Evolutionary conservation across 257 asterid species (phyloP), one percentile per base, ranked within the genome.

Genomic region (Solanum microdontum): DNA sequence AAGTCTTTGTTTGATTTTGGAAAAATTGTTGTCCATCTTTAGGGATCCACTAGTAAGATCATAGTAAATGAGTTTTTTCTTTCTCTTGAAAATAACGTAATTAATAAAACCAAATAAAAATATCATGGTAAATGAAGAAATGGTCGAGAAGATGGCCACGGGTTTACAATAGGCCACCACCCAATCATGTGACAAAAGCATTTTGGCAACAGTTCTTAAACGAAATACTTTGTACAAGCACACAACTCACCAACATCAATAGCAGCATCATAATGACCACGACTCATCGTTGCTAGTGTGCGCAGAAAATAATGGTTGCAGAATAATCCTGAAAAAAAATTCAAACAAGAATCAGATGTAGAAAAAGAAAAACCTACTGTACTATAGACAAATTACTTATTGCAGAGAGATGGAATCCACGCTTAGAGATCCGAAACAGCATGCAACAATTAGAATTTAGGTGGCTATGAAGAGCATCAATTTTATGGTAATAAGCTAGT

Each of bases 251-350:
- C 98, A 83, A 89, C 88, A 87, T 92, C 94, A 89, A 66, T 84
- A 51, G 94, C 93, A 76, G 93, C 94, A 40, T 88, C 98, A 91
- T 95, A 90, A 87, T 90, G 93, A 33, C 99, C 99, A 51, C 84
- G 92, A 58, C 98, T 91, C 90, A 94, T 92, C 86, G 69, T 89
- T 86, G 98, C 97, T 89, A 97, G 98, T 97, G 91, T 93, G 88
- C 92, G 94, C 58, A 97, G 99, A 90, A 97, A 97, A 90, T 97
- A 95, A 89, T 97, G 98, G 87, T 97, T 97, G 86, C 99, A 97
- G 87, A 92, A 97, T 76, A 90, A 89, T 88, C 99, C 99, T 96
- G 84, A 48, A 74, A 86, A 86, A 26, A 2, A n/a, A 34, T 30
- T 32, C 58, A 74, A 86, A 28, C 33, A 5, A 30, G 43, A 82